A percentile compares a stretch with the other conserved stretches of the same genome.
phyloP scores from a whole-genome alignment of 495 filamentous ascomycete genomes.

The Neurospora sp. region DNA sequence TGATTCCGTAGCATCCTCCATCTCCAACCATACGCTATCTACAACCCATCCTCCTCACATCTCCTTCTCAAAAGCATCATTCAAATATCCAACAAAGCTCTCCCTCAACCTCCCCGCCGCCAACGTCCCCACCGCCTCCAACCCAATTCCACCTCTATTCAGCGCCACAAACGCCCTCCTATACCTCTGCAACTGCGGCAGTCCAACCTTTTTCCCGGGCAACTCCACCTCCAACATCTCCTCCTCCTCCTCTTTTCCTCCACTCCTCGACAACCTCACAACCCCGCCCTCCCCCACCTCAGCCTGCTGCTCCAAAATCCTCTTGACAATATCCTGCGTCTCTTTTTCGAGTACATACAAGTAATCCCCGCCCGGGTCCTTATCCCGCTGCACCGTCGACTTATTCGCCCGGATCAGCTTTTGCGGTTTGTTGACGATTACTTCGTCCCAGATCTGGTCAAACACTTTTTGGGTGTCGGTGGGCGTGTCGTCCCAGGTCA shows the following conservation, averaged over 20 bases:
- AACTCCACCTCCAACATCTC: constrained; percentile 41
- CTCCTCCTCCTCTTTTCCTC: constrained; percentile 20
- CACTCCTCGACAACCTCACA: constrained; percentile 26
- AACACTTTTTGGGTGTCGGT: constrained; percentile 31
- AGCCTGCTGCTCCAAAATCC: constrained; percentile 63
- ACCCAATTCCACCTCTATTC: constrained; percentile 49
- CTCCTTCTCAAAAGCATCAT: constrained; percentile 50
- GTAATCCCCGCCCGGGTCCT: constrained; percentile 60
- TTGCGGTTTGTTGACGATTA: constrained; percentile 49
- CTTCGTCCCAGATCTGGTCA: constrained; percentile 60
- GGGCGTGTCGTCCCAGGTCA: constrained; percentile 66
- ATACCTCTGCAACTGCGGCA: constrained; percentile 74
- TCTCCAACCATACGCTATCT: neutral
- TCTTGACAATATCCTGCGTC: constrained; percentile 70
- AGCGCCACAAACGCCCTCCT: constrained; percentile 78
- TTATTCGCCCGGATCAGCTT: constrained; percentile 63
- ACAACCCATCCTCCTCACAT: constrained; percentile 10
- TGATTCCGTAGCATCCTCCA: neutral
- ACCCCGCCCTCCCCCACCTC: constrained; percentile 50
- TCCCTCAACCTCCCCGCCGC: constrained; percentile 47
- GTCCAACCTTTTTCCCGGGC: constrained; percentile 48
- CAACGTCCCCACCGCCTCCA: constrained; percentile 36
- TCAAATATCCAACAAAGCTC: constrained; percentile 66
- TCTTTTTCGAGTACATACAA: constrained; percentile 76
- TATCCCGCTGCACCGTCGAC: constrained; percentile 60